phyloP scores from a whole-genome alignment of 192 early-diverging fungal genomes.

The Glomus cerebriforme region DNA sequence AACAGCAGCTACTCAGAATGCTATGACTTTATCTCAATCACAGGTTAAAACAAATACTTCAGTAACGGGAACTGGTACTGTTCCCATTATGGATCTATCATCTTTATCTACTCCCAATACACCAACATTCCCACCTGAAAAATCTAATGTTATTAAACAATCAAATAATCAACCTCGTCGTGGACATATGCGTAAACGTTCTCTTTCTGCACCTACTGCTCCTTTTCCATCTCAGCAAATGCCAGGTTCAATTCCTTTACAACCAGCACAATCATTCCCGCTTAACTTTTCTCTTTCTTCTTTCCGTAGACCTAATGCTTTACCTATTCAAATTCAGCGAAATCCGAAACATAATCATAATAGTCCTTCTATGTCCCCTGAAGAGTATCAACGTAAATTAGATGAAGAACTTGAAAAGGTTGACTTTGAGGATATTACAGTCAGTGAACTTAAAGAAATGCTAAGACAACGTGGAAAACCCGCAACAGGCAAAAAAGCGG shows the following conservation, averaged over 20 bases:
- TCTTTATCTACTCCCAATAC: slow-evolving; percentile 22
- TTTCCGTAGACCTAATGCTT: slow-evolving; percentile 9
- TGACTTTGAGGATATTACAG: slow-evolving; percentile 77
- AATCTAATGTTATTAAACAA: slow-evolving; percentile 12
- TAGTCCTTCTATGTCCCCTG: slow-evolving; percentile 31
- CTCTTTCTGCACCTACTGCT: slow-evolving; percentile 26
- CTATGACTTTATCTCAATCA: slow-evolving; percentile 4
- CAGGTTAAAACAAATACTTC: not conserved
- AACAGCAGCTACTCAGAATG: not conserved
- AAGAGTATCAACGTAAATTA: slow-evolving; percentile 56
- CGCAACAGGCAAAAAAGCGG: slow-evolving; percentile 71
- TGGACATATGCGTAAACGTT: slow-evolving; percentile 33
- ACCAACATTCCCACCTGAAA: slow-evolving; percentile 10
- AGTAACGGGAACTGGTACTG: not conserved
- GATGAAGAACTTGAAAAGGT: slow-evolving; percentile 64
- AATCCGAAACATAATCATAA: slow-evolving; percentile 26
- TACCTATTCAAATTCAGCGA: slow-evolving; percentile 33
- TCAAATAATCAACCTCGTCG: not conserved
- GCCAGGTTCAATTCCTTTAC: slow-evolving; percentile 8
- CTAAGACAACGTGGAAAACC: slow-evolving; percentile 66
- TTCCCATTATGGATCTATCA: not conserved
- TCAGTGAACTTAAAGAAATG: slow-evolving; percentile 74
- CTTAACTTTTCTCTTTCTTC: slow-evolving; percentile 6
- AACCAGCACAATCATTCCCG: slow-evolving; percentile 16
- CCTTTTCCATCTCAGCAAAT: not conserved